These are phyloP conservation scores for Quercus suber DNA, from an alignment of 306 rosid genomes.

Conservation along the genomic window DNA sequence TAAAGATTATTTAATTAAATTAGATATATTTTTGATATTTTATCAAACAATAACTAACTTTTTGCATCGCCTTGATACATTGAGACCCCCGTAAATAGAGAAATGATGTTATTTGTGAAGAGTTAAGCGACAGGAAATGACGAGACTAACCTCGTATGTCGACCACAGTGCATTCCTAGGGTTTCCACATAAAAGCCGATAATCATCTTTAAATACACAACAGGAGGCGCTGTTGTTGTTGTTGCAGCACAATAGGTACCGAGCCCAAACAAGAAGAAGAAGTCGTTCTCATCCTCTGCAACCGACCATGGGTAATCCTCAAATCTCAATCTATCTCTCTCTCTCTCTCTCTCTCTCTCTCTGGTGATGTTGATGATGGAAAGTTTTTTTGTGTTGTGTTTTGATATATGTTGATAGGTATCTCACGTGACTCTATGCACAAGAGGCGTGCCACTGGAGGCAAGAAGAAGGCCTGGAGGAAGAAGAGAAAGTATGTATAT, in stretches of 20 bases:
- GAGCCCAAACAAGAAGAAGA: background rate
- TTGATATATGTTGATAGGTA: constrained; percentile 17
- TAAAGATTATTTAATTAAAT: too few species aligned
- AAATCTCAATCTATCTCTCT: too few species aligned
- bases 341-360: background rate
- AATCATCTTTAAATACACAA: background rate
- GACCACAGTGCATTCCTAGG: background rate
- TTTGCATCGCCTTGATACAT: too few species aligned
- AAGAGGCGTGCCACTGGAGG: constrained; percentile 52
- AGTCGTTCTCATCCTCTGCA: background rate
- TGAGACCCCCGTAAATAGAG: too few species aligned
- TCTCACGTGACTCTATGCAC: constrained; percentile 54
- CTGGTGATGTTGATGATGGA: too few species aligned
- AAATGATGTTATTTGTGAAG: too few species aligned
- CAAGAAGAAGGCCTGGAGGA: constrained; percentile 52
- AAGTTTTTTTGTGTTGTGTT: too few species aligned
- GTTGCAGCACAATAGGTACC: too few species aligned
- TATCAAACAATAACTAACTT: too few species aligned
- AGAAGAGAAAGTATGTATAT: constrained; percentile 41
- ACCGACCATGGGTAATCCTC: background rate
- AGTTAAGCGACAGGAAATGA: background rate
- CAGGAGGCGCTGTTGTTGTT: background rate
- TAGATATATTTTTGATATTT: too few species aligned
- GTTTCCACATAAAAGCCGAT: background rate
- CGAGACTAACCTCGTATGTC: background rate